Evolutionary conservation across 768 basidiomycete genomes (phyloP).

Genomic region (Panellus pusillus): DNA sequence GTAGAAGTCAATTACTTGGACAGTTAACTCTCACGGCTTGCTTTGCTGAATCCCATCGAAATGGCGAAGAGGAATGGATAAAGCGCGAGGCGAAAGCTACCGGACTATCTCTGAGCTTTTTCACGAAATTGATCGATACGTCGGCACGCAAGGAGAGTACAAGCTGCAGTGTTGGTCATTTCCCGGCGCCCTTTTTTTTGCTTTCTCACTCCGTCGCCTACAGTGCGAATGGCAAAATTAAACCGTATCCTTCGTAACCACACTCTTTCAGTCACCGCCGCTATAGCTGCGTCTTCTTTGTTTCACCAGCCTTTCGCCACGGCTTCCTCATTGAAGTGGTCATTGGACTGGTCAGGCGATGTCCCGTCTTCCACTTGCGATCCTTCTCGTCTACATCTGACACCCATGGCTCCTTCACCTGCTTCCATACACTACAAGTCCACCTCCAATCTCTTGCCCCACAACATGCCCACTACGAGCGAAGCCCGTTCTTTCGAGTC

Average conservation of each 20-base stretch:
- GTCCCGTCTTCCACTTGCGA: no score
- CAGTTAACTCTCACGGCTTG: neutral
- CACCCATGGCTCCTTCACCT: no score
- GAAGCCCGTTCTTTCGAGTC: neutral
- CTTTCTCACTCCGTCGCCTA: neutral
- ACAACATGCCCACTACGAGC: no score
- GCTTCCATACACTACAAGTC: no score
- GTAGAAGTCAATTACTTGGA: no score
- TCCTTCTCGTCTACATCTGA: no score
- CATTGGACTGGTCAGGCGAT: no score
- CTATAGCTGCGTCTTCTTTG: neutral
- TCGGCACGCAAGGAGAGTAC: slow-evolving; percentile 1
- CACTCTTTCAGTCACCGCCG: neutral
- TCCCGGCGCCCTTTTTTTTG: neutral
- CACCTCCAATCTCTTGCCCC: no score
- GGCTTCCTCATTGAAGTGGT: no score
- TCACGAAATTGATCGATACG: neutral
- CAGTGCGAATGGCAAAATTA: slow-evolving; percentile 7
- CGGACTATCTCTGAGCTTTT: neutral
- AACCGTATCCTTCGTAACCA: neutral
- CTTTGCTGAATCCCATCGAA: neutral
- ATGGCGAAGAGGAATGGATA: neutral
- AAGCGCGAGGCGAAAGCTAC: neutral
- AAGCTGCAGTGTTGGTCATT: slow-evolving; percentile 1
- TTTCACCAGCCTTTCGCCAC: no score